phyloP scores from a whole-genome alignment of 352 stramenopile species.

The Sclerospora graminicola region DNA sequence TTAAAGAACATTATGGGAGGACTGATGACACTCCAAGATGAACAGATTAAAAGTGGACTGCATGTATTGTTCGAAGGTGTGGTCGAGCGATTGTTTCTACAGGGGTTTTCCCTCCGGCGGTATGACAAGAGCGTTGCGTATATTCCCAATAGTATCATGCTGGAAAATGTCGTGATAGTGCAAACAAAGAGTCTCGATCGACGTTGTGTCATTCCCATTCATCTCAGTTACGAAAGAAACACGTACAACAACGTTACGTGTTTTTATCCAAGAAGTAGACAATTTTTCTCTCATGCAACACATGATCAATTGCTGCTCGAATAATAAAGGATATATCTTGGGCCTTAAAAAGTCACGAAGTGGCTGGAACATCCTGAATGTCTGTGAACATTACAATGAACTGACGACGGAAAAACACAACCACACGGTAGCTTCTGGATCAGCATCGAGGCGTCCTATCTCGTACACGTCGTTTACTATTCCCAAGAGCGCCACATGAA shows the following conservation, averaged over 20 bases:
- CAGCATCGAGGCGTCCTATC: slow-evolving; percentile 49
- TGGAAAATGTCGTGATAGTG: slow-evolving; percentile 66
- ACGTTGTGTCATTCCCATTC: slow-evolving; percentile 39
- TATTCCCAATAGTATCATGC: slow-evolving; percentile 69
- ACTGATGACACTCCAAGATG: slow-evolving; percentile 67
- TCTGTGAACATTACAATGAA: slow-evolving; percentile 32
- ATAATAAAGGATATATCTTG: slow-evolving; percentile 30
- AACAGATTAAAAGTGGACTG: slow-evolving; percentile 71
- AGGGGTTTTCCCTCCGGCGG: slow-evolving; percentile 68
- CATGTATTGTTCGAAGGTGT: slow-evolving; percentile 76
- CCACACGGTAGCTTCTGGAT: slow-evolving; percentile 53
- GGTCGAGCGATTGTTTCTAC: slow-evolving; percentile 71
- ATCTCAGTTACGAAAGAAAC: slow-evolving; percentile 52
- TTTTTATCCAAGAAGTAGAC: slow-evolving; percentile 73
- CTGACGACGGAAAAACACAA: slow-evolving; percentile 17
- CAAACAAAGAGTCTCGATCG: slow-evolving; percentile 53
- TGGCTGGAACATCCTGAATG: slow-evolving; percentile 35
- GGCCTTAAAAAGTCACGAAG: slow-evolving; percentile 34
- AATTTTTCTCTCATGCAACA: slow-evolving; percentile 34
- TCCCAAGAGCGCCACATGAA: slow-evolving; percentile 60
- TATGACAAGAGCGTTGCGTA: slow-evolving; percentile 78
- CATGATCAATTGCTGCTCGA: slow-evolving; percentile 18
- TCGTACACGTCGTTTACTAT: slow-evolving; percentile 71
- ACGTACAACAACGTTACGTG: slow-evolving; percentile 28
- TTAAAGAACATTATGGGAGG: slow-evolving; percentile 81